Base-by-base conservation (phyloP, 2,329 filamentous ascomycete genomes). In the Fusarium sp. region DNA sequence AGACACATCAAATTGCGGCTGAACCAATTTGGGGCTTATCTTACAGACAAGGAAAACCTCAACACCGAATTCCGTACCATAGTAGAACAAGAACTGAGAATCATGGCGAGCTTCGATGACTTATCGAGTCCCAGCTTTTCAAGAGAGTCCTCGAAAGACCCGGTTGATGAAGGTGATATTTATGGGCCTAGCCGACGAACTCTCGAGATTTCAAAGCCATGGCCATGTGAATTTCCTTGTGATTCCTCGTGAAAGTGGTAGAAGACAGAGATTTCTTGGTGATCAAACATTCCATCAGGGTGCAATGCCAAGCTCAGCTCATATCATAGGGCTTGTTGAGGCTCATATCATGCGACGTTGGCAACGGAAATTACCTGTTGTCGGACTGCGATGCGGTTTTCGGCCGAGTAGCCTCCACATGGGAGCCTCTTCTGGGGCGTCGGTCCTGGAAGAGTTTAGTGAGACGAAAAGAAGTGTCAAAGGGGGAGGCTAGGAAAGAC, bases 1-100 rank as follows among this genome's bases (percentile, higher is more conserved):
- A 45, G 42, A 36, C 55, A 47, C 28, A 35, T 64, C 16, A 44
- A 35, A 30, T 50, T 51, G 68, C 67, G 68, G 63, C 59, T 62
- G 63, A 74, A 53, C 44, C 38, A 61, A 47, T 44, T n/a, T 68
- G 59, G 71, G 67, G 71, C 71, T 69, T n/a, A 44, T 59, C 39
- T 35, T 42, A 35, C 47, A 31, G 61, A 50, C 38, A 44, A 36
- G 50, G 63, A 56, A 57, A 35, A 58, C 54, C 15, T 44, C 59
- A 65, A 65, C 44, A 54, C 71, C 63, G 71, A 74, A 61, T 22
- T 35, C 60, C 65, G 58, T n/a, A n/a, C n/a, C n/a, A n/a, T n/a
- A n/a, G n/a, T 30, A 28, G 30, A 42, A n/a, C 26, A 41, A 33
- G 61, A 70, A 54, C 35, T 56, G 45, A 66, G 30, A 26, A 57